phyloP scores from a whole-genome alignment of 495 filamentous ascomycete genomes.

The Aspergillus biplanus region DNA sequence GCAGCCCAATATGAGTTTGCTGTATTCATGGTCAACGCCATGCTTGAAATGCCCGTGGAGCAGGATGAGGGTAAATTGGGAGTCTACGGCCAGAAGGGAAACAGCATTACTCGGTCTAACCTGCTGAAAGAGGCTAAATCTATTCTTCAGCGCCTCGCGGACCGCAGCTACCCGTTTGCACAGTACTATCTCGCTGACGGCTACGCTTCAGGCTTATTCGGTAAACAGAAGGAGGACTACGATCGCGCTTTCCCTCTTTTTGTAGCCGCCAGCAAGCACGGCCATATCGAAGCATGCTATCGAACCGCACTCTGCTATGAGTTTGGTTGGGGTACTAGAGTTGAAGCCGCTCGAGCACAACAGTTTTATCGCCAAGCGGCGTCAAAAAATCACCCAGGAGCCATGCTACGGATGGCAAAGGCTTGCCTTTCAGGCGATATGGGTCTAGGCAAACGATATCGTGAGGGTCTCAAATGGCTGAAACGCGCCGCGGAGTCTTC shows the following conservation, averaged over 20 bases:
- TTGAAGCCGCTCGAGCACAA: slow-evolving; percentile 85
- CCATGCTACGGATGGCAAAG: slow-evolving; percentile 87
- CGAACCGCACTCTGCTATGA: slow-evolving; percentile 94
- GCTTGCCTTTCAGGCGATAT: slow-evolving; percentile 89
- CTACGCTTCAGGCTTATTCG: slow-evolving; percentile 91
- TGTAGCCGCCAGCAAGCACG: slow-evolving; percentile 92
- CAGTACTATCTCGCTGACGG: slow-evolving; percentile 98
- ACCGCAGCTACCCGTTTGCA: slow-evolving; percentile 89
- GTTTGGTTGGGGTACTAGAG: slow-evolving; percentile 93
- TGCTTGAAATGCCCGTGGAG: slow-evolving; percentile 62
- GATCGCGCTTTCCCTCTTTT: slow-evolving; percentile 91
- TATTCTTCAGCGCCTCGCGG: slow-evolving; percentile 83
- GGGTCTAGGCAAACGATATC: slow-evolving; percentile 79
- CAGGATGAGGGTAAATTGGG: slow-evolving; percentile 43
- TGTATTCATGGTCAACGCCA: slow-evolving; percentile 85
- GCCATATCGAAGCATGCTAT: slow-evolving; percentile 95
- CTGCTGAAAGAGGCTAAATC: slow-evolving; percentile 84
- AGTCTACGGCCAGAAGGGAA: slow-evolving; percentile 35
- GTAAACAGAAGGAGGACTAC: slow-evolving; percentile 87
- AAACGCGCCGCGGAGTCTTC: slow-evolving; percentile 89
- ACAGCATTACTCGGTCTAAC: slow-evolving; percentile 58
- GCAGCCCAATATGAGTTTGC: slow-evolving; percentile 93
- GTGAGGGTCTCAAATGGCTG: slow-evolving; percentile 95
- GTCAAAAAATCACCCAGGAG: slow-evolving; percentile 91
- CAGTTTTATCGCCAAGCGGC: slow-evolving; percentile 91